A percentile compares a stretch with the other conserved stretches of the same genome.
These are phyloP conservation scores for Silene uniflora DNA, from an alignment of 148 eudicot species.

Conservation along the genomic window DNA sequence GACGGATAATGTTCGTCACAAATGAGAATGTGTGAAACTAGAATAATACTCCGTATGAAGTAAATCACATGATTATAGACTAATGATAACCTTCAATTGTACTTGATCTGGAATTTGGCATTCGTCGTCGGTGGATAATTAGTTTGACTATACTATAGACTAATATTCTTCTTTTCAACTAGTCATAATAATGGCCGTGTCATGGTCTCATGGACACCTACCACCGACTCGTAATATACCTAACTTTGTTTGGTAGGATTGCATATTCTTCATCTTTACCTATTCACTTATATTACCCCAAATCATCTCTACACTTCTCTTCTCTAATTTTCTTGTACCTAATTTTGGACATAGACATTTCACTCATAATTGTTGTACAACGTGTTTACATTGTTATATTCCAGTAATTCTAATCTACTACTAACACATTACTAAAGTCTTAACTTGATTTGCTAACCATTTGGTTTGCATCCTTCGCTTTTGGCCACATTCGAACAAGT, in stretches of 20 bases:
- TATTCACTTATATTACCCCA: neutral
- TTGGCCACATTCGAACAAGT: too few species aligned
- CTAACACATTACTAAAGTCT: too few species aligned
- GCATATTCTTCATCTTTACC: neutral
- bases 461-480: too few species aligned
- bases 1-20: too few species aligned
- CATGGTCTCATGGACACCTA: neutral
- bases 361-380: too few species aligned
- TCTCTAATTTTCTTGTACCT: neutral
- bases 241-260: neutral
- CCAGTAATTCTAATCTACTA: too few species aligned
- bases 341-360: neutral
- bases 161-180: neutral
- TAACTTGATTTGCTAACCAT: too few species aligned
- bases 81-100: neutral
- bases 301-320: neutral
- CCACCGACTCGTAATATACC: slow-evolving; percentile 3
- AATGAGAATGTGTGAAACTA: too few species aligned
- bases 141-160: neutral
- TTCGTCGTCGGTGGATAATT: neutral
- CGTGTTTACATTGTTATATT: too few species aligned
- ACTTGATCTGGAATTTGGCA: neutral
- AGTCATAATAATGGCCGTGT: neutral
- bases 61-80: too few species aligned
- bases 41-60: too few species aligned